A percentile compares a stretch with the other conserved stretches of the same genome.
Evolutionary conservation across 106 monocot genomes (phyloP).

Genomic region (Acorus calamus): DNA sequence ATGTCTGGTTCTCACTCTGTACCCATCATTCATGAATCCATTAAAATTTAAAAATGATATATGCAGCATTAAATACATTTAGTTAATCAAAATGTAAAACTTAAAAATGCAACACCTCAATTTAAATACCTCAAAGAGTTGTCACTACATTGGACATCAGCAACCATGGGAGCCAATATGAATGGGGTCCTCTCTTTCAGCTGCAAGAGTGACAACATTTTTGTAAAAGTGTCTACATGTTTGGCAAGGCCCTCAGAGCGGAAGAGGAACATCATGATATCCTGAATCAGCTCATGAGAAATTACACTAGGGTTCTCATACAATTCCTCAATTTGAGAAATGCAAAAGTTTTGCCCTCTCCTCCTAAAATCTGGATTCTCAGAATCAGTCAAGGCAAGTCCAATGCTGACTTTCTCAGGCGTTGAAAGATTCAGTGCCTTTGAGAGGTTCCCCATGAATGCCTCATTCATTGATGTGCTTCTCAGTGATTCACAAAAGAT

Average conservation of each 20-base stretch:
- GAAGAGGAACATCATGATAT: slow-evolving; percentile 64
- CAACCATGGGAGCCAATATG: slow-evolving; percentile 22
- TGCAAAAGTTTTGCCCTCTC: slow-evolving; percentile 81
- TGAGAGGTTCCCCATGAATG: slow-evolving; percentile 56
- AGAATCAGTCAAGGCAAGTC: slow-evolving; percentile 79
- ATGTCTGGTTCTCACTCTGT: no score
- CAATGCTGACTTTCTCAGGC: slow-evolving; percentile 53
- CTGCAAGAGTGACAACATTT: slow-evolving; percentile 57
- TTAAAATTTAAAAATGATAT: no score
- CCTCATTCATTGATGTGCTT: slow-evolving; percentile 20
- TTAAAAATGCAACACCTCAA: background rate
- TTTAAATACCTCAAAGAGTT: slow-evolving; percentile 38
- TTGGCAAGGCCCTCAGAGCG: slow-evolving; percentile 66
- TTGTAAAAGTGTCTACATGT: slow-evolving; percentile 66
- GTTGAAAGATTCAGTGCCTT: slow-evolving; percentile 46
- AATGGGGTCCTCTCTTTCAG: slow-evolving; percentile 36
- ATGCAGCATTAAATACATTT: no score
- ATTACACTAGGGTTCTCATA: slow-evolving; percentile 30
- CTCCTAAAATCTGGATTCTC: slow-evolving; percentile 40
- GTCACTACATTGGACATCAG: slow-evolving; percentile 16
- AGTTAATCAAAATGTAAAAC: background rate
- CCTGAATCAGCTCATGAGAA: slow-evolving; percentile 50
- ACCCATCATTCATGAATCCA: no score
- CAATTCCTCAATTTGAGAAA: slow-evolving; percentile 61
- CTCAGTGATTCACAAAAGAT: slow-evolving; percentile 62